These are phyloP conservation scores for Pythium coloratum DNA, from an alignment of 352 stramenopile species.

Conservation along the genomic window DNA sequence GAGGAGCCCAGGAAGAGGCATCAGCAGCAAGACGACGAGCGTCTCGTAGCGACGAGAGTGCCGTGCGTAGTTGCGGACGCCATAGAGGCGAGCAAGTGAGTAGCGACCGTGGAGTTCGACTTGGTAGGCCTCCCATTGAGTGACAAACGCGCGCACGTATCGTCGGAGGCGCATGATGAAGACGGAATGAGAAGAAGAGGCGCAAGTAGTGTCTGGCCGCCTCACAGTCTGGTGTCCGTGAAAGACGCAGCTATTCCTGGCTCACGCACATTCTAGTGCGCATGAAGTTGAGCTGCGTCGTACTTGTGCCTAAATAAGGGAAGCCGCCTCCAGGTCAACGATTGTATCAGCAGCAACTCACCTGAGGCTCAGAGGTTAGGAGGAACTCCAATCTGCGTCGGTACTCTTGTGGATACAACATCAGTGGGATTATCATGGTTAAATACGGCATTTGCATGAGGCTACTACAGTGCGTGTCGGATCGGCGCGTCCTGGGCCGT, in stretches of 20 bases:
- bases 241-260: too few species aligned
- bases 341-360: too few species aligned
- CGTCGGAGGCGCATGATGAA: background rate
- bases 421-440: background rate
- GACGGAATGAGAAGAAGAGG: too few species aligned
- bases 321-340: too few species aligned
- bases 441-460: background rate
- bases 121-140: background rate
- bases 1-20: background rate
- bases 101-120: background rate
- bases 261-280: too few species aligned
- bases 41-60: background rate
- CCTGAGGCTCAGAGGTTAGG: too few species aligned
- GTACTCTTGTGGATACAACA: too few species aligned
- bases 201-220: too few species aligned
- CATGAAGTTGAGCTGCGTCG: too few species aligned
- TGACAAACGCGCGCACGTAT: background rate
- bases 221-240: background rate
- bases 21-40: background rate
- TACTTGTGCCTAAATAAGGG: too few species aligned
- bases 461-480: slow-evolving; percentile 18
- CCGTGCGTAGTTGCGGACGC: background rate
- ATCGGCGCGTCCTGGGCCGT: slow-evolving; percentile 26
- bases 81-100: background rate
- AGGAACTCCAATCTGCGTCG: too few species aligned